Base-by-base conservation (phyloP, 2,329 filamentous ascomycete genomes). In the Fusarium sp. region DNA sequence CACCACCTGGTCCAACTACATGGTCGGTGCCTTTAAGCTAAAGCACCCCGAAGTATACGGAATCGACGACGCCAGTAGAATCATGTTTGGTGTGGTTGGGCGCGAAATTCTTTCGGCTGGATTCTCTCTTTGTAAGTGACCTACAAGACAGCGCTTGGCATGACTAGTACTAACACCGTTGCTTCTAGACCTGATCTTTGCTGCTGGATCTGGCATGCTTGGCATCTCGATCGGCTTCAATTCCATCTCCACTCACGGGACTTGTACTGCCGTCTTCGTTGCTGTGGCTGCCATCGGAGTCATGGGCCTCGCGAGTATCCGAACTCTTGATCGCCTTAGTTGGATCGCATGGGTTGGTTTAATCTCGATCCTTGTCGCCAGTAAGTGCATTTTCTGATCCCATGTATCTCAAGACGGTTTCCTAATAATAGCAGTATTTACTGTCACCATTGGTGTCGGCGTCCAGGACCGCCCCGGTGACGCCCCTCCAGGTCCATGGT, bases 291-390 rank as follows among this genome's bases (percentile, higher is more conserved):
- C 43, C 3, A 8, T 48, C 14, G 20, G 43, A 48, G 43, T 48
- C 20, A 48, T 48, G 43, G 7, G 7, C 13, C 43, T 48, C 22
- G 20, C 43, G 13, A 48, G 43, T 5, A 48, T 82, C 35, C 79
- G 76, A 20, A 82, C 80, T 0, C 74, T 83, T 2, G 72, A 76
- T 50, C 74, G 75, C 16, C 75, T 82, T 14, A 78, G 73, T 20
- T 82, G 79, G 80, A 71, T 82, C 10, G 80, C 79, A 14, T 81
- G 79, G 79, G 22, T 80, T 3, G 81, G 81, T 5, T 62, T 82
- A 6, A 11, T 69, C 3, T 77, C 72, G 29, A 79, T 82, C 48
- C 65, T 82, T 39, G 74, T 69, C 11, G 65, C 79, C 16, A 72
- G 78, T 78, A 52, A 52, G 48, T 52, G n/a, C 1, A 18, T 22